A percentile compares a stretch with the other conserved stretches of the same genome.
Evolutionary conservation across 2,329 filamentous ascomycete genomes (phyloP).

Genomic region (Fusarium lateritium): DNA sequence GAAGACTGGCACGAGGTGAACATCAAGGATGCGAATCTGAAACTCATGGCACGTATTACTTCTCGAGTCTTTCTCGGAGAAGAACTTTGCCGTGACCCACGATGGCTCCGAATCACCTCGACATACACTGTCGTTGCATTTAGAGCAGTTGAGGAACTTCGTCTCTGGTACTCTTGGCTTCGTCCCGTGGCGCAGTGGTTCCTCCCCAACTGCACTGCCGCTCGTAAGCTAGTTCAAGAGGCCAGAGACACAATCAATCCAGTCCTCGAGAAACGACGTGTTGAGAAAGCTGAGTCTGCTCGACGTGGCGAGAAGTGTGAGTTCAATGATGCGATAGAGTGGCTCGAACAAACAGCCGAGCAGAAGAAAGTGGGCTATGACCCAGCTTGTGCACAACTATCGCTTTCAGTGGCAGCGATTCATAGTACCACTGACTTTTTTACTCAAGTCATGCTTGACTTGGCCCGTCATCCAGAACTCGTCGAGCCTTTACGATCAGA

Average conservation of each 20-base stretch:
- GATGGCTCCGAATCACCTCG: not conserved
- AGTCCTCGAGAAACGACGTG: not conserved
- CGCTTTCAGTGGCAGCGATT: conserved; percentile 2
- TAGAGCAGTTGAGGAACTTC: not conserved
- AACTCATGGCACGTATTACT: conserved; percentile 5
- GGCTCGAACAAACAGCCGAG: not conserved
- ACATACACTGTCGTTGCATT: not conserved
- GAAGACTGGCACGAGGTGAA: conserved; percentile 3
- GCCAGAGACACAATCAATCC: not conserved
- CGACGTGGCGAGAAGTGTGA: too few species aligned
- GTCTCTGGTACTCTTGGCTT: not conserved
- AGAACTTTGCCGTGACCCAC: not conserved
- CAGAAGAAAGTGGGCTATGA: conserved; percentile 2
- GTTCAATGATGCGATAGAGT: conserved; percentile 7
- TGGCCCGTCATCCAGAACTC: not conserved
- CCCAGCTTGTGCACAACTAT: not conserved
- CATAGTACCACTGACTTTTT: conserved; percentile 12
- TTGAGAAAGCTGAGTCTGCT: not conserved
- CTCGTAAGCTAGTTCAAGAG: not conserved
- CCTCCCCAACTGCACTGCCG: not conserved
- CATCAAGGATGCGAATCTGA: not conserved
- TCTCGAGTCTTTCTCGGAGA: conserved; percentile 2
- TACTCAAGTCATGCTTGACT: not conserved
- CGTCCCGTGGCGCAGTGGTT: not conserved
- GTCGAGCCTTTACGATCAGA: conserved; percentile 3